Conservation (phyloP, 192 early-diverging fungal species). For the Phycomyces blakesleeanus region DNA sequence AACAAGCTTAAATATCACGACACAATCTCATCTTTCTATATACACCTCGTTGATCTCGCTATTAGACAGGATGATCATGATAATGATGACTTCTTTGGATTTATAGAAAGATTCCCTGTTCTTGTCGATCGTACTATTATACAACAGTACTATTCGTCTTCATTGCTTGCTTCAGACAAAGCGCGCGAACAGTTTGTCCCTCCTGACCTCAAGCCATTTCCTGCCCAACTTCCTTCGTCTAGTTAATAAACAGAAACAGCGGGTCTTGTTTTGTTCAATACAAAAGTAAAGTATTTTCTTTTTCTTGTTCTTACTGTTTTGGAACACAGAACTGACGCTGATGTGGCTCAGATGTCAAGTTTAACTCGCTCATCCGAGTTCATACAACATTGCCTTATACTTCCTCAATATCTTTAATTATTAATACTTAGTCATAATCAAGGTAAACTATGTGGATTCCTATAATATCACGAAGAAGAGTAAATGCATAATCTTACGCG, state of each 20-base stretch:
- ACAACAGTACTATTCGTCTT: slow-evolving; percentile 29
- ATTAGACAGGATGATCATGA: slow-evolving; percentile 9
- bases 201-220: slow-evolving; percentile 34
- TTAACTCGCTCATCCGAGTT: too few species aligned
- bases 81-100: slow-evolving; percentile 34
- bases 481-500: too few species aligned
- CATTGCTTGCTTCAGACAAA: slow-evolving; percentile 16
- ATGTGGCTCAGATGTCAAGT: too few species aligned
- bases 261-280: background rate
- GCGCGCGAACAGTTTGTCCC: slow-evolving; percentile 16
- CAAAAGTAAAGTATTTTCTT: background rate
- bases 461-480: too few species aligned
- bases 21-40: slow-evolving; percentile 37
- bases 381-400: too few species aligned
- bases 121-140: slow-evolving; percentile 26
- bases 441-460: too few species aligned
- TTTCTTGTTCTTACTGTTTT: background rate
- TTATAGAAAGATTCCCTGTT: slow-evolving; percentile 29
- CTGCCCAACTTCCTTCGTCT: slow-evolving; percentile 1
- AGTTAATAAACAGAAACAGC: background rate
- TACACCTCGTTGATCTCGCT: slow-evolving; percentile 21
- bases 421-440: too few species aligned
- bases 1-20: slow-evolving; percentile 26
- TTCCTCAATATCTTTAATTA: too few species aligned
- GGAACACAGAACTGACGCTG: background rate